Evolutionary conservation across 805 yeast species (phyloP).

Genomic region (Lachancea waltii): DNA sequence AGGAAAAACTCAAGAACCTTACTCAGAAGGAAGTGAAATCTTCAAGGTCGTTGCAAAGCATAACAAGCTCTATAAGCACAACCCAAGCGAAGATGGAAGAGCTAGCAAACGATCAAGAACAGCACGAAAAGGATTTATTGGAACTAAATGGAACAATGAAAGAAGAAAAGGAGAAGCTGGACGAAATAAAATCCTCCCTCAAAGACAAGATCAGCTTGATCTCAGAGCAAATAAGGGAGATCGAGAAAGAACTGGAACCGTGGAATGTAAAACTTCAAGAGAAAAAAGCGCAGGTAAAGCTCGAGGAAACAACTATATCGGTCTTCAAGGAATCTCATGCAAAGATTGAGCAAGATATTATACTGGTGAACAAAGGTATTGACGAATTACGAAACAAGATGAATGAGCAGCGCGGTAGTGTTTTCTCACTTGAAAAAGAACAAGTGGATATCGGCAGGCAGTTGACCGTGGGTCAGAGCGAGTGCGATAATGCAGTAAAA

Average conservation of each 20-base stretch:
- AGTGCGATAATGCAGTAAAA: slow-evolving; percentile 42
- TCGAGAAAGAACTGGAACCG: slow-evolving; percentile 70
- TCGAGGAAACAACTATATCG: slow-evolving; percentile 60
- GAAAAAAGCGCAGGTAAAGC: slow-evolving; percentile 55
- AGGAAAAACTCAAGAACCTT: slow-evolving; percentile 69
- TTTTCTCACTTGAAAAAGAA: slow-evolving; percentile 42
- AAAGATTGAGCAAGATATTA: slow-evolving; percentile 39
- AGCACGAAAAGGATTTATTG: slow-evolving; percentile 40
- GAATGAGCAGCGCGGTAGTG: slow-evolving; percentile 42
- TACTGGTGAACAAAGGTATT: slow-evolving; percentile 36
- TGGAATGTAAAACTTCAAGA: slow-evolving; percentile 66
- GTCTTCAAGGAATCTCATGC: slow-evolving; percentile 45
- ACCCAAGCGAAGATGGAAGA: slow-evolving; percentile 42
- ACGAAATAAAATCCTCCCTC: slow-evolving; percentile 55
- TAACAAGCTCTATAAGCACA: slow-evolving; percentile 40
- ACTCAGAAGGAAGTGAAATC: slow-evolving; percentile 52
- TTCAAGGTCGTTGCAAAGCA: slow-evolving; percentile 45
- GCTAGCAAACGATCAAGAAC: slow-evolving; percentile 39
- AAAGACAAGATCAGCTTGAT: slow-evolving; percentile 68
- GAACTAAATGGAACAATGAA: slow-evolving; percentile 41
- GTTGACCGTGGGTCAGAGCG: slow-evolving; percentile 50
- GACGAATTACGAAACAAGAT: slow-evolving; percentile 43
- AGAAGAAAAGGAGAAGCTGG: slow-evolving; percentile 51
- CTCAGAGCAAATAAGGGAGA: slow-evolving; percentile 54
- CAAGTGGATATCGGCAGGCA: slow-evolving; percentile 46